These are phyloP conservation scores for Rosa persica DNA, from an alignment of 306 rosid species.

Conservation along the genomic window DNA sequence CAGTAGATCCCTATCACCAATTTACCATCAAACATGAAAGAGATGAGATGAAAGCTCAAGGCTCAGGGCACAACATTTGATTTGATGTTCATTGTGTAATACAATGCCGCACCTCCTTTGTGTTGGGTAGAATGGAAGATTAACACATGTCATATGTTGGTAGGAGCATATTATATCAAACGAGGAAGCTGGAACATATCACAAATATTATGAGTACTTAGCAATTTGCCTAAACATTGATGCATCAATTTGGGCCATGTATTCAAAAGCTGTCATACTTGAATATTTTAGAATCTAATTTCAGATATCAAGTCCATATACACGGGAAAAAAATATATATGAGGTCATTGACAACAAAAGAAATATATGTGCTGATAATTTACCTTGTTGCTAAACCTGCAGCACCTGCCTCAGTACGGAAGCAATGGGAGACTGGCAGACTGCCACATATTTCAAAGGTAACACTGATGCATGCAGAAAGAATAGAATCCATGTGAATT, in stretches of 20 bases:
- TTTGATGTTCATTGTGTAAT: not conserved
- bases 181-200: not conserved
- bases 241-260: not conserved
- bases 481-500: slow-evolving; percentile 95
- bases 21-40: not conserved
- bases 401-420: slow-evolving; percentile 98
- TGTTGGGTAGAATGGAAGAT: not conserved
- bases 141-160: not conserved
- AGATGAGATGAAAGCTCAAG: not conserved
- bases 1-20: not conserved
- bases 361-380: not conserved
- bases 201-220: not conserved
- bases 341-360: not conserved
- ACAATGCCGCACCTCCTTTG: not conserved
- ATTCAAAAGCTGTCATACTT: not conserved
- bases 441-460: slow-evolving; percentile 85
- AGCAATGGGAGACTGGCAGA: slow-evolving; percentile 97
- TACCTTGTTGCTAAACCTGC: slow-evolving; percentile 93
- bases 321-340: not conserved
- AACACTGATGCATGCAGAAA: slow-evolving; percentile 65
- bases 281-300: too few relatives aligned
- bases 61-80: not conserved
- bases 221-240: not conserved
- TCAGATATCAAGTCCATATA: not conserved
- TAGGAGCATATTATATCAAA: not conserved